Evolutionary conservation across 805 yeast species (phyloP).

Genomic region (Myxozyma lipomycoides): DNA sequence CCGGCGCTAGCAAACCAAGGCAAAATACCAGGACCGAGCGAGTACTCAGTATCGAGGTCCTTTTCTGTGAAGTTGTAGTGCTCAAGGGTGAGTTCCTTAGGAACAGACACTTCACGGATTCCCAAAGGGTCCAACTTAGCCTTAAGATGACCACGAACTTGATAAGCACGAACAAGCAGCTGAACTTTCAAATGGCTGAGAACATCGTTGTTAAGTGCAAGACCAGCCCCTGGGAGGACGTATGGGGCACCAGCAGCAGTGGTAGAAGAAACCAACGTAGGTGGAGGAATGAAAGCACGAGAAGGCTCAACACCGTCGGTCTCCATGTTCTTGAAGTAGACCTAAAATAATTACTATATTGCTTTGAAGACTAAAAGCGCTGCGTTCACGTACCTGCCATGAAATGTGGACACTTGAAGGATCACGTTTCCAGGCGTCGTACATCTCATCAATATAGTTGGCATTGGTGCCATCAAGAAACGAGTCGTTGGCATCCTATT

Average conservation of each 20-base stretch:
- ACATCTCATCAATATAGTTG: constrained; percentile 96
- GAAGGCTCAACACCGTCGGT: constrained; percentile 64
- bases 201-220: constrained; percentile 57
- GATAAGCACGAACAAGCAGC: constrained; percentile 95
- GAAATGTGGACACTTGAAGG: constrained; percentile 90
- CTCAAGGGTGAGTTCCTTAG: constrained; percentile 85
- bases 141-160: constrained; percentile 95
- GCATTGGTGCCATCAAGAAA: constrained; percentile 83
- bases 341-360: constrained; percentile 3
- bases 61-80: constrained; percentile 87
- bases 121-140: constrained; percentile 96
- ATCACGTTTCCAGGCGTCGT: constrained; percentile 86
- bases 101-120: constrained; percentile 76
- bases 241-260: constrained; percentile 74
- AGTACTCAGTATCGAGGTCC: constrained; percentile 77
- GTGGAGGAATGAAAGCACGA: constrained; percentile 84
- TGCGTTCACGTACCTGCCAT: constrained; percentile 60
- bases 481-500: constrained; percentile 47
- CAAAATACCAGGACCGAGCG: constrained; percentile 95
- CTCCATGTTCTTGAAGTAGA: constrained; percentile 84
- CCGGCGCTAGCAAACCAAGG: constrained; percentile 79
- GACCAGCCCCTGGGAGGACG: constrained; percentile 46
- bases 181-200: constrained; percentile 90
- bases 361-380: neutral
- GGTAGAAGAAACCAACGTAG: constrained; percentile 69